Percentiles rank a stretch among this genome's conserved stretches.
phyloP scores from a whole-genome alignment of 2,329 filamentous ascomycete genomes.

The Fusarium begoniae region DNA sequence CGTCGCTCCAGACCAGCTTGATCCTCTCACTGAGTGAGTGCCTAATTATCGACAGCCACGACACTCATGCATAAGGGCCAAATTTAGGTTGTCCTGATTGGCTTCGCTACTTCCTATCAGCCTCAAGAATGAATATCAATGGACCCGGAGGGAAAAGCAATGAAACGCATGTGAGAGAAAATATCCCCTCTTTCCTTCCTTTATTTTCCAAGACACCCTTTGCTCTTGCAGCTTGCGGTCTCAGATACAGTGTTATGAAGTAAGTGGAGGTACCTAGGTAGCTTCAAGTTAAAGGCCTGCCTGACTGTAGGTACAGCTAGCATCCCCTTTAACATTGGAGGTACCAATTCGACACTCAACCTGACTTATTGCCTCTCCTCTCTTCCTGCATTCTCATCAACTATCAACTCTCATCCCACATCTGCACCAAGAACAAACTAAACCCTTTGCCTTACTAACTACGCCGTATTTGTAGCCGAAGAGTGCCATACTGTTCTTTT shows the following conservation, averaged over 20 bases:
- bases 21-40: conserved; percentile 47
- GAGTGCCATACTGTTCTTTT: conserved; percentile 16
- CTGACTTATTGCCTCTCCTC: not conserved
- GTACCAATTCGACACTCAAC: not conserved
- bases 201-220: not conserved
- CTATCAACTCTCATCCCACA: conserved; percentile 22
- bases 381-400: conserved; percentile 14
- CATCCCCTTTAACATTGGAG: not conserved
- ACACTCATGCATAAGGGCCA: conserved; percentile 52
- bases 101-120: conserved; percentile 19
- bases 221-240: not conserved
- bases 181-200: conserved; percentile 3
- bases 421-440: not conserved
- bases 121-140: conserved; percentile 7
- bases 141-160: not conserved
- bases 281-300: not conserved
- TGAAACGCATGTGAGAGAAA: not conserved
- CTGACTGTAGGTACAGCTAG: not conserved
- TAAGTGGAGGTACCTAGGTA: not conserved
- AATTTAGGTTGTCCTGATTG: conserved; percentile 20
- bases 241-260: not conserved
- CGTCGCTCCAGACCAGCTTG: conserved; percentile 26
- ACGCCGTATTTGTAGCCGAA: conserved; percentile 20
- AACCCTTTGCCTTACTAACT: conserved; percentile 22
- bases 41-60: conserved; percentile 55